Conservation (phyloP, 1,139 yeast species). For the Yamadazyma songkhlaensis region DNA sequence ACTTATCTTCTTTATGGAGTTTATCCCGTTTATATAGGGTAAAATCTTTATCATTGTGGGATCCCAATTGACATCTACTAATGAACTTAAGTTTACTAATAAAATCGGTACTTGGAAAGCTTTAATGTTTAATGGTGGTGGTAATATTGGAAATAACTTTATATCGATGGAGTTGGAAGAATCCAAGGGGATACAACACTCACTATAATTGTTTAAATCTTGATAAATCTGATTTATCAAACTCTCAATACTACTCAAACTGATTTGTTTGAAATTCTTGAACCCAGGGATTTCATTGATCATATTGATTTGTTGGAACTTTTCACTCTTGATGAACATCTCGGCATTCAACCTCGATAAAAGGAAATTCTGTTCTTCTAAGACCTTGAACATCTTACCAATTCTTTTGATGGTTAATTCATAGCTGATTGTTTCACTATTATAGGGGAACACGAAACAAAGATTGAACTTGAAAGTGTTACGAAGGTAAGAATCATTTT, state of each 20-base stretch:
- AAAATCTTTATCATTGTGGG: conserved; percentile 89
- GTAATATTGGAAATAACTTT: conserved; percentile 81
- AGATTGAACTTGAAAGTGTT: conserved; percentile 92
- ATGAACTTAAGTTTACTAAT: conserved; percentile 64
- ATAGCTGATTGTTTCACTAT: conserved; percentile 79
- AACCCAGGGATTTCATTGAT: conserved; percentile 35
- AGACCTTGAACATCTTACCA: conserved; percentile 84
- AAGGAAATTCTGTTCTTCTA: conserved; percentile 85
- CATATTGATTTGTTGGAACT: conserved; percentile 11
- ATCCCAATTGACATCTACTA: conserved; percentile 93
- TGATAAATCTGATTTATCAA: conserved; percentile 86
- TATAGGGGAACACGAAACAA: conserved; percentile 85
- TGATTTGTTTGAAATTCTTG: conserved; percentile 38
- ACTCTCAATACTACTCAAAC: conserved; percentile 66
- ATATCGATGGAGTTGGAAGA: conserved; percentile 88
- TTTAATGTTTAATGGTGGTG: conserved; percentile 75
- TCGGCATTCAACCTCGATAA: conserved; percentile 53
- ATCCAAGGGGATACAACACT: conserved; percentile 91
- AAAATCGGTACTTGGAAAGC: conserved; percentile 87
- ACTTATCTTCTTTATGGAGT: conserved; percentile 75
- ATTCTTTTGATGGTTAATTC: conserved; percentile 81
- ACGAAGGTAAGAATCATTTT: conserved; percentile 73
- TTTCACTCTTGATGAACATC: conserved; percentile 31
- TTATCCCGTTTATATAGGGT: conserved; percentile 85
- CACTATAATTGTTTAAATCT: conserved; percentile 91